Evolutionary conservation across 306 rosid genomes (phyloP).

Genomic region (Luffa acutangula): DNA sequence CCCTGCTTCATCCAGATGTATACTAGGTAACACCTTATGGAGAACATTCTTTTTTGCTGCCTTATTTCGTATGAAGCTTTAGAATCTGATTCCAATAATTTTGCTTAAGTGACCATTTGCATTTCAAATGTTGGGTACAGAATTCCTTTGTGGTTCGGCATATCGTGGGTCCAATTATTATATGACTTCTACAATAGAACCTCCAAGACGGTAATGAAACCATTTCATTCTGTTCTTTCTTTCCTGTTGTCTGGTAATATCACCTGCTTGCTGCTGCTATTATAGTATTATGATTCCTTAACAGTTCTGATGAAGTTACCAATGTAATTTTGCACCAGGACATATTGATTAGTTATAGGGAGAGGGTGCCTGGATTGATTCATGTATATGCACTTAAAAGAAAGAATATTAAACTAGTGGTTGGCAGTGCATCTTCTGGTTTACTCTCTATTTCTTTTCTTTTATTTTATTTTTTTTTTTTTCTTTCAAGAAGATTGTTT

Average conservation of each 20-base stretch:
- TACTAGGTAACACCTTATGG: constrained; percentile 26
- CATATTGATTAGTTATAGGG: background rate
- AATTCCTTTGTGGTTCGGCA: constrained; percentile 21
- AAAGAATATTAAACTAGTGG: background rate
- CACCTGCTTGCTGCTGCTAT: background rate
- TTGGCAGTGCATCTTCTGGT: background rate
- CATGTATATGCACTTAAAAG: background rate
- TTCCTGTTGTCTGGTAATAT: background rate
- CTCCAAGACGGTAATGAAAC: constrained; percentile 41
- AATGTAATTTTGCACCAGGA: background rate
- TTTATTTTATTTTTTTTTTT: too few relatives aligned
- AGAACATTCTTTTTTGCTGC: background rate
- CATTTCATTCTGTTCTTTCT: background rate
- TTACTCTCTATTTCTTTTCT: background rate
- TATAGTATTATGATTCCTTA: too few relatives aligned
- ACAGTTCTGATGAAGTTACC: background rate
- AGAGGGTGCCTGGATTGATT: background rate
- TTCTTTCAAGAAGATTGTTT: background rate
- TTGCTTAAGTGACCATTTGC: background rate
- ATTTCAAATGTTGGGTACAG: constrained; percentile 28
- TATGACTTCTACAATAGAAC: constrained; percentile 26
- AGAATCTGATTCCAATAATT: background rate
- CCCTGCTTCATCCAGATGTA: constrained; percentile 31
- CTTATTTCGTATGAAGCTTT: background rate
- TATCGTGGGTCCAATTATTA: constrained; percentile 14